A percentile compares a stretch with the other conserved stretches of the same genome.
phyloP scores from a whole-genome alignment of 352 stramenopile species.

The Phytopythium delawarense region DNA sequence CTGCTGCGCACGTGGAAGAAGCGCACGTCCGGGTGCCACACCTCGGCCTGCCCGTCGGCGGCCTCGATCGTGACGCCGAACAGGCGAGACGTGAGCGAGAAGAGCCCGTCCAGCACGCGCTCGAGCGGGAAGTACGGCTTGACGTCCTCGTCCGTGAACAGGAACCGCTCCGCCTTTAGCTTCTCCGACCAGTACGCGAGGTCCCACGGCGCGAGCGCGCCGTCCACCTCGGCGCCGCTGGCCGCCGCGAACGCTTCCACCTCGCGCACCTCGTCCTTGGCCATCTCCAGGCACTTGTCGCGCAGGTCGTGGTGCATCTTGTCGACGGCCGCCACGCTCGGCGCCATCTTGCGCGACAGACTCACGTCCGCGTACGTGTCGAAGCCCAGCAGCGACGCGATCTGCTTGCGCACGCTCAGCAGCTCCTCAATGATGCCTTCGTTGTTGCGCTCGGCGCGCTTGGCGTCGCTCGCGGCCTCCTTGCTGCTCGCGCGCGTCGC shows the following conservation, averaged over 20 bases:
- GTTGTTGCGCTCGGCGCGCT: slow-evolving; percentile 65
- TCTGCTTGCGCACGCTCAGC: slow-evolving; percentile 89
- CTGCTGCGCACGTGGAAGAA: slow-evolving; percentile 94
- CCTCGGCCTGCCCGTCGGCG: slow-evolving; percentile 55
- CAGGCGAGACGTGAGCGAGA: slow-evolving; percentile 90
- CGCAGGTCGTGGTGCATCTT: slow-evolving; percentile 93
- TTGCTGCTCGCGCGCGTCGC: slow-evolving; percentile 87
- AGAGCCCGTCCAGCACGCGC: slow-evolving; percentile 92
- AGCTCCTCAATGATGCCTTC: slow-evolving; percentile 93
- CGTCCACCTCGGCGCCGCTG: slow-evolving; percentile 44
- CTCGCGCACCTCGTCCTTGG: slow-evolving; percentile 88
- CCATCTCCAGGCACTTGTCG: slow-evolving; percentile 90
- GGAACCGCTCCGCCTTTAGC: slow-evolving; percentile 93
- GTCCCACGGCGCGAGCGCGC: slow-evolving; percentile 91
- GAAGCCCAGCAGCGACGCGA: slow-evolving; percentile 92
- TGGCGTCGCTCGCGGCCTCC: slow-evolving; percentile 24
- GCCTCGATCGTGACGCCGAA: slow-evolving; percentile 94
- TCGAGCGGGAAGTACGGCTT: slow-evolving; percentile 97
- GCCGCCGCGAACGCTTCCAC: slow-evolving; percentile 85
- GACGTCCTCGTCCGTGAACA: slow-evolving; percentile 96
- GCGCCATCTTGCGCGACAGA: slow-evolving; percentile 96
- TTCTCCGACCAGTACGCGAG: slow-evolving; percentile 94
- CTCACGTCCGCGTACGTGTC: slow-evolving; percentile 91
- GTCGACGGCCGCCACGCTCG: slow-evolving; percentile 85
- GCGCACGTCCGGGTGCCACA: slow-evolving; percentile 95